Evolutionary conservation across 1,284 basidiomycete species (phyloP).

Genomic region (Takashimella tepidaria): DNA sequence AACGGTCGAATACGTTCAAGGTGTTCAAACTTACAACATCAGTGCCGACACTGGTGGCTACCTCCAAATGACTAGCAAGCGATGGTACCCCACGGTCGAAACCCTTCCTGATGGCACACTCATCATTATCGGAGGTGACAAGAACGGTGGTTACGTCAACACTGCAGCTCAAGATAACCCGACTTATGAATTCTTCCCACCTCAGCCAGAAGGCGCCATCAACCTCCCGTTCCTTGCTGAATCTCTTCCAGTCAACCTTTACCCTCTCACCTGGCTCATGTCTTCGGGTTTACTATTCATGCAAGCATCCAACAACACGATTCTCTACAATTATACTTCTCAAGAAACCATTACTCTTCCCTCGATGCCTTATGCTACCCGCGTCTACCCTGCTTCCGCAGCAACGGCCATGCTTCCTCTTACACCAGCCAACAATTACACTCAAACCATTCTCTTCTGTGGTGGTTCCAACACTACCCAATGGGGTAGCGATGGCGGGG

Average conservation of each 20-base stretch:
- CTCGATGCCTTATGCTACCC: slow-evolving; percentile 57
- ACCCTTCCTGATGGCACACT: slow-evolving; percentile 51
- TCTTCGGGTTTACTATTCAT: slow-evolving; percentile 65
- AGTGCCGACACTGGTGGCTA: slow-evolving; percentile 42
- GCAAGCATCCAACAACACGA: slow-evolving; percentile 64
- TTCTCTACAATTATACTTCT: slow-evolving; percentile 63
- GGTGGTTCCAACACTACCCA: slow-evolving; percentile 63
- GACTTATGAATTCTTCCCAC: slow-evolving; percentile 69
- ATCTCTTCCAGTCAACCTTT: slow-evolving; percentile 85
- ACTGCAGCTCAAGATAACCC: slow-evolving; percentile 68
- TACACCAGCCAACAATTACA: slow-evolving; percentile 78
- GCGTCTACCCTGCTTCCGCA: slow-evolving; percentile 89
- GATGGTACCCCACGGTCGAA: slow-evolving; percentile 73
- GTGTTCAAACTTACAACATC: slow-evolving; percentile 49
- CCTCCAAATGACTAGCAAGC: slow-evolving; percentile 69
- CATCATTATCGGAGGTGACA: slow-evolving; percentile 52
- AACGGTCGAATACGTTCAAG: slow-evolving; percentile 72
- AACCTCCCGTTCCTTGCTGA: slow-evolving; percentile 72
- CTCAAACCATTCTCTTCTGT: slow-evolving; percentile 79
- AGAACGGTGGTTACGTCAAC: slow-evolving; percentile 60
- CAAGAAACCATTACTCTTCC: slow-evolving; percentile 35
- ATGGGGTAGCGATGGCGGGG: slow-evolving; percentile 45
- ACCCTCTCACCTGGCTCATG: slow-evolving; percentile 78
- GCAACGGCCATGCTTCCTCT: slow-evolving; percentile 86
- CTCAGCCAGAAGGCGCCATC: slow-evolving; percentile 54